phyloP scores from a whole-genome alignment of 169 alveolate species.

The Plasmodium malariae region DNA sequence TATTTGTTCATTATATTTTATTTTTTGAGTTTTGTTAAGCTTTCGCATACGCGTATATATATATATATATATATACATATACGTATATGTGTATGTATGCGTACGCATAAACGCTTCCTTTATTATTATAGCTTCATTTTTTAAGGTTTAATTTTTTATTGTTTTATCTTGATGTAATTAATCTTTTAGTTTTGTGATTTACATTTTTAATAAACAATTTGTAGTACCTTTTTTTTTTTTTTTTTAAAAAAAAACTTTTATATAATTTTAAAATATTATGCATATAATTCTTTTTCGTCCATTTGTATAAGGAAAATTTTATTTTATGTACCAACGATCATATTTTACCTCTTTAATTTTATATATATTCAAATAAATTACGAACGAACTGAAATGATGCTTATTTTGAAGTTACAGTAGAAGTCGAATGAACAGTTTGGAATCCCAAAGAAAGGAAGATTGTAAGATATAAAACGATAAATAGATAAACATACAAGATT shows the following conservation, averaged over 20 bases:
- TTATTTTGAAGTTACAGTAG: not conserved
- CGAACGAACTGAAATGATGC: not conserved
- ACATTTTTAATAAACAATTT: slow-evolving; percentile 3
- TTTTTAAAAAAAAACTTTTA: slow-evolving; percentile 17
- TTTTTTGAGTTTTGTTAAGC: slow-evolving; percentile 37
- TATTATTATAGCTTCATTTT: not conserved
- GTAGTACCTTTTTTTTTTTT: not conserved
- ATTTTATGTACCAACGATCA: not conserved
- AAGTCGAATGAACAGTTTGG: not conserved
- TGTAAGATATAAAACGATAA: not conserved
- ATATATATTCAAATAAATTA: not conserved
- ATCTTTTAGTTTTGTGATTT: slow-evolving; percentile 16
- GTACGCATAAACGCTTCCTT: not conserved
- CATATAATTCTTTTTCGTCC: not conserved
- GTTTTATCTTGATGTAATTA: slow-evolving; percentile 4
- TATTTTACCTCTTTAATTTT: not conserved
- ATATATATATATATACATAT: too few relatives aligned
- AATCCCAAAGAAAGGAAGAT: not conserved
- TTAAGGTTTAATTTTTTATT: slow-evolving; percentile 9
- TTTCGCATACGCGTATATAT: too few relatives aligned
- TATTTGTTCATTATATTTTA: not conserved
- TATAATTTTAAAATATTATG: not conserved
- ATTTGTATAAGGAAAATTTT: not conserved
- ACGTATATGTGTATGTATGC: not conserved
- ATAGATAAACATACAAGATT: not conserved